These are phyloP conservation scores for Lentinula guzmanii DNA, from an alignment of 768 basidiomycete genomes.

Conservation along the genomic window DNA sequence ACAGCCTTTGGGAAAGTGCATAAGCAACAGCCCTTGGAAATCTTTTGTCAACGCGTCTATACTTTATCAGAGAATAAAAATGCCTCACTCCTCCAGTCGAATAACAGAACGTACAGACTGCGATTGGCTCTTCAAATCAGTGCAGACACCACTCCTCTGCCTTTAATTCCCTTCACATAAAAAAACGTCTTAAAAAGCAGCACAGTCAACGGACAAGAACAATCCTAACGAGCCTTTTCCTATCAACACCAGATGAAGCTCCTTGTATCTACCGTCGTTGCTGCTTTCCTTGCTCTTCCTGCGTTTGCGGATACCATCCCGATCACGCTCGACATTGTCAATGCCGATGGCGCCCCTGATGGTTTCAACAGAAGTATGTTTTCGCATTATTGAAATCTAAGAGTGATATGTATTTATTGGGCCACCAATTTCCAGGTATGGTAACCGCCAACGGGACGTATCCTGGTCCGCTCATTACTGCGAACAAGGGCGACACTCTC, in stretches of 20 bases:
- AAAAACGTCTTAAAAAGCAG: background rate
- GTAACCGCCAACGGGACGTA: constrained; percentile 22
- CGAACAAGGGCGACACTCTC: constrained; percentile 37
- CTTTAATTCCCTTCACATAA: constrained; percentile 13
- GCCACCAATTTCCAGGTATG: background rate
- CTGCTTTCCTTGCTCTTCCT: background rate
- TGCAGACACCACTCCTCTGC: too few species aligned
- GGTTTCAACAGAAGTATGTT: constrained; percentile 27
- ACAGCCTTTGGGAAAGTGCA: background rate
- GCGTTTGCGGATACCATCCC: constrained; percentile 8
- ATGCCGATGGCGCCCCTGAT: constrained; percentile 36
- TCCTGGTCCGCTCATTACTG: constrained; percentile 43
- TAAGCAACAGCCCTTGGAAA: background rate
- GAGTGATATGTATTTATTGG: background rate
- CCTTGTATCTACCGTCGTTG: background rate
- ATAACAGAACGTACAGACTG: background rate
- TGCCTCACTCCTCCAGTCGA: background rate
- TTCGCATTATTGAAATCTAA: background rate
- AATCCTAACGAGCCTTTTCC: background rate
- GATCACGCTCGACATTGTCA: constrained; percentile 31
- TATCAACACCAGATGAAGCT: background rate
- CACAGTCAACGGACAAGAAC: background rate
- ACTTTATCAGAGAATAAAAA: background rate
- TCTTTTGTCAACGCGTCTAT: background rate
- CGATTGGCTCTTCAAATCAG: background rate